Evolutionary conservation across 371 early-diverging fungal species (phyloP), one percentile per base, ranked within the genome.

Genomic region (Mortierella sp.): DNA sequence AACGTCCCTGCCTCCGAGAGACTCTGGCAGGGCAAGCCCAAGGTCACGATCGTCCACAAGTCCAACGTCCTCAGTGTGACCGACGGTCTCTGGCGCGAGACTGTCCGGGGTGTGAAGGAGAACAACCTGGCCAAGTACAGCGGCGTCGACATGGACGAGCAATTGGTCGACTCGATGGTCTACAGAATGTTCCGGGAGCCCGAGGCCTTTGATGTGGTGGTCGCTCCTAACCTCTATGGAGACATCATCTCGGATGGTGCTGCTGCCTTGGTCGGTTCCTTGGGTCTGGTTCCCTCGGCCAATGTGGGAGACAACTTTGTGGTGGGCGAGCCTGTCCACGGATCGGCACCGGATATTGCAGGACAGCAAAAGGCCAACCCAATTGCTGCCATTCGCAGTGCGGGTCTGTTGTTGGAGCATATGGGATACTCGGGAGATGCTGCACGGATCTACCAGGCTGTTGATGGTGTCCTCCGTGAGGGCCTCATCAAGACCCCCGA

Each of bases 111-210:
- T 39, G 96, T 96, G 63, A 89, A 93, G 79, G 91, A 93, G 63
- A 86, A 85, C 67, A 91, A 91, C 74, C 85, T 90, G 31, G 90
- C 87, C 64, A 79, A 86, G 72, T 92, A 88, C 74, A 75, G 85
- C 47, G 81, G 81, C 55, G 93, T 97, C 0, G 91, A 93, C 45
- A 89, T 96, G 86, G 95, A 97, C 78, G 97, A 97, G 87, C 99
- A 97, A 87, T 86, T 97, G 74, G 97, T 97, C 5, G 98, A 97
- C 73, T 97, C 97, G 41, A 97, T 97, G 97, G 98, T 97, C 79
- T 95, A 97, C 84, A 96, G 97, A 77, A 90, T 98, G 92, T 97
- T 97, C 94, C 94, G 97, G 74, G 97, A 97, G 83, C 98, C 99
- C 47, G 92, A 98, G 48, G 91, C 91, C 2, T 97, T 97, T 86